phyloP scores from a whole-genome alignment of 169 alveolate species.

The Eimeria praecox region DNA sequence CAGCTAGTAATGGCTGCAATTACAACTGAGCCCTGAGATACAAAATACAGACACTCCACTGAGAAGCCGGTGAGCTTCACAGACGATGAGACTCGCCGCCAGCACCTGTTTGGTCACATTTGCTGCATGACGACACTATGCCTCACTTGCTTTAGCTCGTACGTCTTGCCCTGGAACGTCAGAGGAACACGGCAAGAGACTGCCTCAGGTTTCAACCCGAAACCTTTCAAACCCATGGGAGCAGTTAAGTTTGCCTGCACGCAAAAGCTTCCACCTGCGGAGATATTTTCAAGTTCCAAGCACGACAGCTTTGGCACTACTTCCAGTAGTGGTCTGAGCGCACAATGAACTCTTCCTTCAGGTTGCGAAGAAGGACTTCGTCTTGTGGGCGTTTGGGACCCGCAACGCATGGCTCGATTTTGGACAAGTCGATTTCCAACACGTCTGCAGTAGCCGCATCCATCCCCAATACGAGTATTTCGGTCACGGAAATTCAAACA shows the following conservation, averaged over 20 bases:
- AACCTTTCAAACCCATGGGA: conserved; percentile 93
- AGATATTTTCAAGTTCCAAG: background rate
- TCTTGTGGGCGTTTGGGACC: conserved; percentile 99
- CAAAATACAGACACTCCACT: conserved; percentile 87
- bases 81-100: background rate
- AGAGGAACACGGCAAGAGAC: conserved; percentile 29
- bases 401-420: conserved; percentile 95
- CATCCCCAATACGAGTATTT: background rate
- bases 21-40: conserved; percentile 95
- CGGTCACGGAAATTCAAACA: background rate
- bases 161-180: conserved; percentile 58
- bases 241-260: conserved; percentile 85
- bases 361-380: conserved; percentile 92
- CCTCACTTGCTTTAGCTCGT: conserved; percentile 76
- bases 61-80: conserved; percentile 63
- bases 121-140: background rate
- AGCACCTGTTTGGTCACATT: background rate
- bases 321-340: background rate
- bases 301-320: background rate
- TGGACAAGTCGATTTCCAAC: conserved; percentile 93
- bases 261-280: background rate
- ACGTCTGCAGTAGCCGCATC: conserved; percentile 86
- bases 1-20: conserved; percentile 98
- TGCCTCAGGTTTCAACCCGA: conserved; percentile 84
- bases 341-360: conserved; percentile 92